phyloP scores from a whole-genome alignment of 2,329 filamentous ascomycete genomes.

The Bipolaris oryzae region DNA sequence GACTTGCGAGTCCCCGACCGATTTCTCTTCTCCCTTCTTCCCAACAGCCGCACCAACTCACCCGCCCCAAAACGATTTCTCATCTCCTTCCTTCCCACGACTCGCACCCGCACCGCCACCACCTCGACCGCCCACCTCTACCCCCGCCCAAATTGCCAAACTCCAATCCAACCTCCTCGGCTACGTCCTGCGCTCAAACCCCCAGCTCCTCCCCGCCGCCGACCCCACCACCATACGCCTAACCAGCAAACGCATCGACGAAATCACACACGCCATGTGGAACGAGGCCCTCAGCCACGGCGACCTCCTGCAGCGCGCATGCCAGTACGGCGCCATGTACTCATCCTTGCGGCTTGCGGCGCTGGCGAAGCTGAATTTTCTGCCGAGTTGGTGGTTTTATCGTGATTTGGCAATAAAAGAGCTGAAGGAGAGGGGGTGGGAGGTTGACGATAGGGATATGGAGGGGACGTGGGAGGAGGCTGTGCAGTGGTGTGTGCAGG shows the following conservation, averaged over 20 bases:
- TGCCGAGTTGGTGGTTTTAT: constrained; percentile 34
- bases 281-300: constrained; percentile 12
- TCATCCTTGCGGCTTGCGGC: constrained; percentile 17
- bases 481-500: background rate
- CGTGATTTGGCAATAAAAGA: background rate
- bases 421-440: background rate
- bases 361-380: constrained; percentile 25
- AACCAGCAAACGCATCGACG: constrained; percentile 9
- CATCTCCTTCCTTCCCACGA: too few relatives aligned
- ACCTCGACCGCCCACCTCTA: background rate
- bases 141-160: background rate
- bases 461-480: constrained; percentile 4
- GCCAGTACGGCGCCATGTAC: constrained; percentile 17
- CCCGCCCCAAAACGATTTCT: too few relatives aligned
- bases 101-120: background rate
- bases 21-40: too few relatives aligned
- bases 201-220: background rate
- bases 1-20: too few relatives aligned
- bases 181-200: background rate
- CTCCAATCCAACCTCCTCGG: background rate
- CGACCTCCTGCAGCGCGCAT: constrained; percentile 7
- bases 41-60: too few relatives aligned
- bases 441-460: constrained; percentile 20
- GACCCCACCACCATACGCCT: background rate
- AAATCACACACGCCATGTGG: constrained; percentile 23